Base-by-base conservation (phyloP, 139 green algal species). In the Picochlorum sp. region DNA sequence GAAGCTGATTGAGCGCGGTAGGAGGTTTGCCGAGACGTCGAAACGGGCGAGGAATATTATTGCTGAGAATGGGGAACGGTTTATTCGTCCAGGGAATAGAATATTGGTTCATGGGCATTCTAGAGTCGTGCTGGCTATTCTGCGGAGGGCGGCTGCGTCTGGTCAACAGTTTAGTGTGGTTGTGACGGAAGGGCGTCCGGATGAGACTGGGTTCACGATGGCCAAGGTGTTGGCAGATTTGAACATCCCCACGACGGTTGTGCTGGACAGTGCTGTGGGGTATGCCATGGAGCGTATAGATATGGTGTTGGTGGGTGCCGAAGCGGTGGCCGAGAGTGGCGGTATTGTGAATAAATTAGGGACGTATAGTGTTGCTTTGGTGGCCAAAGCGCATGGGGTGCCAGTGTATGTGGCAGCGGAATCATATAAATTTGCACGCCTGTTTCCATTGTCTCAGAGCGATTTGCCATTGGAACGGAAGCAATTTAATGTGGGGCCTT, bases 301-400 rank as follows among this genome's bases (percentile, higher is more conserved):
- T 73, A 81, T 96, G 67, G 90, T 95, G 57, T 73, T 98, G 45
- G 76, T 93, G 41, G 92, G 92, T n/a, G 92, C 91, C 0, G 92
- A 97, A 69, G 92, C 81, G 3, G 89, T 98, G 52, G 91, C 95
- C 55, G 92, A 97, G 75, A 97, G 86, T 52, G 92, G 92, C 11
- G 92, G 92, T 16, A 71, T 98, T 21, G 89, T 98, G 74, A 98
- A 96, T 83, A 96, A 96, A 77, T 79, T 98, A 47, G 85, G 85
- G 44, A 84, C 79, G 4, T 79, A 81, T 59, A 37, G 41, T 18
- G 66, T 87, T 13, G 73, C 85, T 14, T 51, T 92, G n/a, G 73
- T 76, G 7, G 87, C 91, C 13, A 79, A 87, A 57, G 85, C 81
- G 20, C 76, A 88, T 41, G 80, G 79, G 49, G 92, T 90, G 62